Conservation (phyloP, 2,329 filamentous ascomycete genomes). For the Simplicillium aogashimaense region DNA sequence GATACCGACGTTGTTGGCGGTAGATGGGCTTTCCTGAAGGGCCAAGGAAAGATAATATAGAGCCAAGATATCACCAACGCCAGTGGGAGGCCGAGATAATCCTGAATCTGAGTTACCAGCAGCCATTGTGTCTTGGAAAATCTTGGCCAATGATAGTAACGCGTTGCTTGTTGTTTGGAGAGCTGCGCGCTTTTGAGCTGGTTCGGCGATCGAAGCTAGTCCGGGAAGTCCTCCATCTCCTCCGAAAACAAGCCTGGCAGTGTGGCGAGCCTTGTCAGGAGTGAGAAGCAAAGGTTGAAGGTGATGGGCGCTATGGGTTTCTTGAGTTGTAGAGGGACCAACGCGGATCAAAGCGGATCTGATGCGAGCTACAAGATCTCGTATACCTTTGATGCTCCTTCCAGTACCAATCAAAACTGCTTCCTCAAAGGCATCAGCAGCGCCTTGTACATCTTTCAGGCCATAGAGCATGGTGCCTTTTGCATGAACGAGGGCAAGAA, state of each 20-base stretch:
- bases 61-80: conserved; percentile 84
- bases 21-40: conserved; percentile 90
- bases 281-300: conserved; percentile 60
- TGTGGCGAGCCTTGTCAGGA: conserved; percentile 74
- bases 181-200: conserved; percentile 65
- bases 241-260: conserved; percentile 74
- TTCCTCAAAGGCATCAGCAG: conserved; percentile 87
- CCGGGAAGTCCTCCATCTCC: conserved; percentile 70
- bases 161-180: conserved; percentile 94
- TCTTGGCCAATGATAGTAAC: conserved; percentile 87
- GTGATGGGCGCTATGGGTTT: not conserved
- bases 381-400: conserved; percentile 58
- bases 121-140: conserved; percentile 93
- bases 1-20: conserved; percentile 96
- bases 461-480: conserved; percentile 98
- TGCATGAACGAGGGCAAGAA: conserved; percentile 87
- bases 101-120: conserved; percentile 49
- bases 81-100: conserved; percentile 53
- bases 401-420: conserved; percentile 84
- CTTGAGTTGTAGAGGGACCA: conserved; percentile 3
- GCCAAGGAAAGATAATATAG: conserved; percentile 94
- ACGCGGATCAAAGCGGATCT: conserved; percentile 54
- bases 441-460: conserved; percentile 68
- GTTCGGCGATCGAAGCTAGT: conserved; percentile 60
- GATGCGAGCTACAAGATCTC: conserved; percentile 69